Percentiles rank a stretch among this genome's conserved stretches.
Conservation (phyloP, 306 rosid species). For the Cucumis cinereus region DNA sequence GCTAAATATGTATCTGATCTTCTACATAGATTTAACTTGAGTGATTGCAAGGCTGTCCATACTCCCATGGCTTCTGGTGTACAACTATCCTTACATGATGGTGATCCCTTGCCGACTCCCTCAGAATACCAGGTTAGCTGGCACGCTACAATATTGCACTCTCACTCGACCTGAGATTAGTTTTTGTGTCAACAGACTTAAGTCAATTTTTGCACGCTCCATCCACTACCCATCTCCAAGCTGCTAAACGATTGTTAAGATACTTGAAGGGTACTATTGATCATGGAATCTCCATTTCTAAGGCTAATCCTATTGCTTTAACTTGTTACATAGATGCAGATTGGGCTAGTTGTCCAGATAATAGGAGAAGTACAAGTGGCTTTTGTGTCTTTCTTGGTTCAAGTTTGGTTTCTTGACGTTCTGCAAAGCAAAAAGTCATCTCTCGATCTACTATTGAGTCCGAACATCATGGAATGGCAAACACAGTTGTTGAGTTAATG, state of each 20-base stretch:
- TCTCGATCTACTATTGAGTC: too few relatives aligned
- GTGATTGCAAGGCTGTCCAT: background rate
- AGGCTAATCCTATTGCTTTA: background rate
- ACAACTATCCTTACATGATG: background rate
- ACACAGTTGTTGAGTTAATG: too few relatives aligned
- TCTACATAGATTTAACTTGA: background rate
- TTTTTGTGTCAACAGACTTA: background rate
- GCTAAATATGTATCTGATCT: background rate
- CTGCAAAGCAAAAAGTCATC: too few relatives aligned
- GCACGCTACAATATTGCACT: background rate
- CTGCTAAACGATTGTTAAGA: background rate
- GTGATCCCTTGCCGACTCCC: background rate
- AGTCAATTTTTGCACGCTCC: background rate
- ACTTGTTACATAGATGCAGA: background rate
- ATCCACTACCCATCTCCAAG: background rate
- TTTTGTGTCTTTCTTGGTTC: background rate
- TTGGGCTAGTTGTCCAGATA: background rate
- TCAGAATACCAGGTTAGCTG: background rate
- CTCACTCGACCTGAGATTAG: background rate
- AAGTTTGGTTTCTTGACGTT: too few relatives aligned
- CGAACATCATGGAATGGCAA: too few relatives aligned
- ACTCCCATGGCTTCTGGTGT: background rate
- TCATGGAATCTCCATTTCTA: background rate
- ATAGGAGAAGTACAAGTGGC: background rate
- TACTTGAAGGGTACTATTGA: background rate